phyloP scores from a whole-genome alignment of 768 basidiomycete species.

The Amanita muscaria region DNA sequence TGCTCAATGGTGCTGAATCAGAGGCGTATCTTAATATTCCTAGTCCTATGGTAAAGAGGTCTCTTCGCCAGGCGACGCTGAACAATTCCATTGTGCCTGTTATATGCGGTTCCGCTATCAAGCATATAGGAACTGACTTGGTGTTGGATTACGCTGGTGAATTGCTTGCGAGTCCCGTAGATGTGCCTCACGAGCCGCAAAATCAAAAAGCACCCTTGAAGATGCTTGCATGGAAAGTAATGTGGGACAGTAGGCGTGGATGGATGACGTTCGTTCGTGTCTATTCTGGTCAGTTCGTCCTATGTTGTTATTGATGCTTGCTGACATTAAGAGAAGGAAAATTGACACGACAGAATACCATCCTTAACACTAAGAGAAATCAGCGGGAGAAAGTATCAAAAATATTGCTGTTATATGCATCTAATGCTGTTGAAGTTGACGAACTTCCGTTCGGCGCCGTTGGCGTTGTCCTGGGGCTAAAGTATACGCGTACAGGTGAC shows the following conservation, averaged over 20 bases:
- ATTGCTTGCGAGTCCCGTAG: conserved; percentile 69
- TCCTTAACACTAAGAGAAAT: conserved; percentile 60
- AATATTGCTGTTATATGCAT: conserved; percentile 71
- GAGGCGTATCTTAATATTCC: conserved; percentile 61
- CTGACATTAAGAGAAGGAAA: conserved; percentile 39
- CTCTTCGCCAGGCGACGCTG: conserved; percentile 62
- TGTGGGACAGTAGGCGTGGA: conserved; percentile 71
- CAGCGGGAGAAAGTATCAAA: conserved; percentile 69
- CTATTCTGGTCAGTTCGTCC: conserved; percentile 59
- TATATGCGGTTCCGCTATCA: conserved; percentile 75
- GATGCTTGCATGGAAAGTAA: conserved; percentile 81
- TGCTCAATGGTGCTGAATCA: conserved; percentile 49
- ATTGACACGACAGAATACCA: conserved; percentile 48
- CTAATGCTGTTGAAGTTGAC: conserved; percentile 68
- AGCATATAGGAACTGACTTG: conserved; percentile 72
- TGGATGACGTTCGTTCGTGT: conserved; percentile 93
- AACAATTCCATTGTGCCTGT: conserved; percentile 65
- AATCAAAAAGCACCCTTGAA: conserved; percentile 41
- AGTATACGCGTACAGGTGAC: conserved; percentile 80
- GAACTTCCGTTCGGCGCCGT: conserved; percentile 74
- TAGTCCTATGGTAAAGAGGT: conserved; percentile 41
- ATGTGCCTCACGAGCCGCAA: conserved; percentile 43
- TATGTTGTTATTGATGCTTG: conserved; percentile 3
- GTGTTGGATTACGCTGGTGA: conserved; percentile 79
- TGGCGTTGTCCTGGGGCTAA: conserved; percentile 77